These are phyloP conservation scores for Penicillium egyptiacum DNA, from an alignment of 495 filamentous ascomycete genomes.

Conservation along the genomic window DNA sequence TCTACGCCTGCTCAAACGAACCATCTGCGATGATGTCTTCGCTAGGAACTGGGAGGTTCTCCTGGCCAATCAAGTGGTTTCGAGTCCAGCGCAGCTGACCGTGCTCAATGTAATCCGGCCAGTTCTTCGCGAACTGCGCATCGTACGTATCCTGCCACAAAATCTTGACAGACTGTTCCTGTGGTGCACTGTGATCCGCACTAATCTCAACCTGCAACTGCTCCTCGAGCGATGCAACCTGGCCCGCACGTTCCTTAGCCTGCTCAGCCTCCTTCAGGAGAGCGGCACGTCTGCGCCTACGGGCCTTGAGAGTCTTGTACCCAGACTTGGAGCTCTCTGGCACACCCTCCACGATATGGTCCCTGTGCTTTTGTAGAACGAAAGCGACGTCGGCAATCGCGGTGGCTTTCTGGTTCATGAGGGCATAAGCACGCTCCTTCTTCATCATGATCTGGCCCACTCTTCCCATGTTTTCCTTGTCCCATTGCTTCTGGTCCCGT, in stretches of 20 bases:
- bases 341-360: slow-evolving; percentile 36
- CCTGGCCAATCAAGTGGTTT: slow-evolving; percentile 41
- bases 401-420: slow-evolving; percentile 92
- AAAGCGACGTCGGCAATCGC: slow-evolving; percentile 81
- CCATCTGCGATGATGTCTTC: slow-evolving; percentile 42
- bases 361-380: slow-evolving; percentile 61
- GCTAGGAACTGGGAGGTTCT: slow-evolving; percentile 14
- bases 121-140: slow-evolving; percentile 62
- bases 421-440: slow-evolving; percentile 57
- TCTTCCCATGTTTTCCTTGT: slow-evolving; percentile 44
- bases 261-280: slow-evolving; percentile 41
- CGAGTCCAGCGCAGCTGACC: slow-evolving; percentile 42
- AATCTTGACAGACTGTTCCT: slow-evolving; percentile 48
- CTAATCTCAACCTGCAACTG: slow-evolving; percentile 34
- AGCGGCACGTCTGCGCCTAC: slow-evolving; percentile 34
- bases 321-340: slow-evolving; percentile 27
- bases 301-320: slow-evolving; percentile 35
- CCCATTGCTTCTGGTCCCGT: slow-evolving; percentile 40
- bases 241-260: slow-evolving; percentile 33
- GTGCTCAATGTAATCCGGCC: slow-evolving; percentile 71
- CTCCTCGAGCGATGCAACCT: slow-evolving; percentile 32
- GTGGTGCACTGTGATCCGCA: slow-evolving; percentile 30
- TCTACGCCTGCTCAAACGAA: slow-evolving; percentile 46
- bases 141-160: slow-evolving; percentile 71
- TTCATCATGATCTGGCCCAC: slow-evolving; percentile 47